A percentile compares a stretch with the other conserved stretches of the same genome.
phyloP scores from a whole-genome alignment of 768 basidiomycete species.

The Leccinum pellstonianum region DNA sequence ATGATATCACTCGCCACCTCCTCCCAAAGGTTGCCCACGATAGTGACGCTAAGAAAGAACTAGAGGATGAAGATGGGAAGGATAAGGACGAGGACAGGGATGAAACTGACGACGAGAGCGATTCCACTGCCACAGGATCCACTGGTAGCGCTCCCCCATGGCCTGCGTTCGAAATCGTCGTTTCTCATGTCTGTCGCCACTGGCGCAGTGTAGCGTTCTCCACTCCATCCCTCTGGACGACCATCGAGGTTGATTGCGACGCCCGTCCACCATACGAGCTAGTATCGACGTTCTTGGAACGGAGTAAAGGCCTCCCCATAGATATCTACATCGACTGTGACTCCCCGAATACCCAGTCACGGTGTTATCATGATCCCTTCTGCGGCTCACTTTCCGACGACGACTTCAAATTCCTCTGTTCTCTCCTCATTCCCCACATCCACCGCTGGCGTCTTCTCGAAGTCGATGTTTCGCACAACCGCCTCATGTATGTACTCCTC shows the following conservation, averaged over 20 bases:
- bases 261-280: conserved; percentile 43
- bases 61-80: not conserved
- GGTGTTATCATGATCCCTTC: conserved; percentile 18
- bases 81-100: not conserved
- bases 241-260: conserved; percentile 26
- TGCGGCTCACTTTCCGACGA: conserved; percentile 20
- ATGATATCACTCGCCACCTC: conserved; percentile 17
- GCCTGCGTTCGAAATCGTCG: conserved; percentile 49
- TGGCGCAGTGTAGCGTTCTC: conserved; percentile 57
- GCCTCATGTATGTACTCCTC: conserved; percentile 47
- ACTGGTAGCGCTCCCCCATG: not conserved
- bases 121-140: conserved; percentile 5
- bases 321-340: conserved; percentile 50
- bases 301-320: conserved; percentile 55
- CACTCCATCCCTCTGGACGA: conserved; percentile 57
- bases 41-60: not conserved
- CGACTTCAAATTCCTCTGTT: conserved; percentile 28
- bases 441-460: conserved; percentile 53
- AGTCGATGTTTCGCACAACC: conserved; percentile 45
- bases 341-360: not conserved
- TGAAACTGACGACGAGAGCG: conserved; percentile 3
- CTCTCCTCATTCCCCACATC: conserved; percentile 51
- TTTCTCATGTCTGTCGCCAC: conserved; percentile 59
- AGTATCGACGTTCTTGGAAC: conserved; percentile 46
- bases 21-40: conserved; percentile 34